phyloP scores from a whole-genome alignment of 192 early-diverging fungal species.

The Spinellus fusiger region DNA sequence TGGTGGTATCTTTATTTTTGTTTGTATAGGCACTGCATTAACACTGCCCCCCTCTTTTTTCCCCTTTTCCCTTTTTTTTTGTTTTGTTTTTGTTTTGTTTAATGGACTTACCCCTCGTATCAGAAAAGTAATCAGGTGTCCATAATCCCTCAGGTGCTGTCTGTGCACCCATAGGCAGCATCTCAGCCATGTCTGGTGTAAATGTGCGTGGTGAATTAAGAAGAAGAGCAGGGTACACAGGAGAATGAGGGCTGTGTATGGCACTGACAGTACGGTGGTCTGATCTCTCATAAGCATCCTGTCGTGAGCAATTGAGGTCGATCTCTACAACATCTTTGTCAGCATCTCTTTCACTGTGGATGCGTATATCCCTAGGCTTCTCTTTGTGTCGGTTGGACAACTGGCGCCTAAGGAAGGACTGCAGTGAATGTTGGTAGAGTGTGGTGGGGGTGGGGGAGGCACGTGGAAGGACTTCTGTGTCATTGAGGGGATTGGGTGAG shows the following conservation, averaged over 20 bases:
- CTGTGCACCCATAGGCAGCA: no score
- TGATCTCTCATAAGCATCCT: background rate
- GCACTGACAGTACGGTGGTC: background rate
- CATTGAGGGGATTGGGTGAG: slow-evolving; percentile 21
- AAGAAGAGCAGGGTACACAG: slow-evolving; percentile 7
- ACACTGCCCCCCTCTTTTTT: no score
- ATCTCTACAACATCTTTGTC: slow-evolving; percentile 26
- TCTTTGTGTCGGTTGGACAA: slow-evolving; percentile 13
- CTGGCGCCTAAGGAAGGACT: slow-evolving; percentile 13
- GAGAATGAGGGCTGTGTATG: background rate
- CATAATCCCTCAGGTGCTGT: no score
- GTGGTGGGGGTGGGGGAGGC: background rate
- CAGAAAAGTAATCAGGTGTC: no score
- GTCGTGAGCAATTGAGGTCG: background rate
- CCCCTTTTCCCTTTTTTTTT: no score
- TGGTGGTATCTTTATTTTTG: background rate
- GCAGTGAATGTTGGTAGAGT: slow-evolving; percentile 9
- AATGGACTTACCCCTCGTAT: no score
- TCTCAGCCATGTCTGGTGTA: no score
- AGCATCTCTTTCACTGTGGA: no score
- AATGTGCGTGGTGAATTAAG: background rate
- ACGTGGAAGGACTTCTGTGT: no score
- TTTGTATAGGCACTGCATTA: no score
- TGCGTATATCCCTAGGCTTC: background rate
- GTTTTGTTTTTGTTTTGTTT: no score